Conservation (phyloP, 805 yeast genomes). For the Wickerhamiella alocasiicola region DNA sequence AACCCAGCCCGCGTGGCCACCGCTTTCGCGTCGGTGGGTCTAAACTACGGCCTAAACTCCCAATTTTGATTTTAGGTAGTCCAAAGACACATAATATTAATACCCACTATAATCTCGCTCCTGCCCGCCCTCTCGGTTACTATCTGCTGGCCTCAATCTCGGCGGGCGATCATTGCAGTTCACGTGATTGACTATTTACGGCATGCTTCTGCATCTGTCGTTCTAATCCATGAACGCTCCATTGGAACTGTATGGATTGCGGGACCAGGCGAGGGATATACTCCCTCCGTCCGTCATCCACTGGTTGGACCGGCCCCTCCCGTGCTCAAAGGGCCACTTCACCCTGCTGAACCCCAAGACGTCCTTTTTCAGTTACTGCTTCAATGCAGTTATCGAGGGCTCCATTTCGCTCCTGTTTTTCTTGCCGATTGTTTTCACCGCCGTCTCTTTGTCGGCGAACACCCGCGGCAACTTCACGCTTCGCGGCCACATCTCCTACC, state of each 20-base stretch:
- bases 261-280: not conserved
- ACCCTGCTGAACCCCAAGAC: conserved; percentile 18
- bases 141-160: too few species aligned
- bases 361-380: conserved; percentile 18
- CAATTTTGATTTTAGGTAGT: too few species aligned
- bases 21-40: too few species aligned
- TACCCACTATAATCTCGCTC: too few species aligned
- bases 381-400: conserved; percentile 15
- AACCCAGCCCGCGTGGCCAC: too few species aligned
- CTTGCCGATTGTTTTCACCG: conserved; percentile 14
- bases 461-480: conserved; percentile 14
- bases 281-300: not conserved
- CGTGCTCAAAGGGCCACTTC: conserved; percentile 12
- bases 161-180: too few species aligned
- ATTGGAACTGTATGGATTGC: not conserved
- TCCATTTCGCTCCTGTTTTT: conserved; percentile 10
- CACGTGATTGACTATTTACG: not conserved
- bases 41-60: too few species aligned
- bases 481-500: conserved; percentile 16
- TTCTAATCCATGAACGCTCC: conserved; percentile 1
- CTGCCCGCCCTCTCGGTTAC: too few species aligned
- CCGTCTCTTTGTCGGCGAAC: conserved; percentile 13
- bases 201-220: not conserved
- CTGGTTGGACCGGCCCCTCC: conserved; percentile 6
- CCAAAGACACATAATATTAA: too few species aligned